Conservation (phyloP, 2,329 filamentous ascomycete species). For the Raffaelea albimanens region DNA sequence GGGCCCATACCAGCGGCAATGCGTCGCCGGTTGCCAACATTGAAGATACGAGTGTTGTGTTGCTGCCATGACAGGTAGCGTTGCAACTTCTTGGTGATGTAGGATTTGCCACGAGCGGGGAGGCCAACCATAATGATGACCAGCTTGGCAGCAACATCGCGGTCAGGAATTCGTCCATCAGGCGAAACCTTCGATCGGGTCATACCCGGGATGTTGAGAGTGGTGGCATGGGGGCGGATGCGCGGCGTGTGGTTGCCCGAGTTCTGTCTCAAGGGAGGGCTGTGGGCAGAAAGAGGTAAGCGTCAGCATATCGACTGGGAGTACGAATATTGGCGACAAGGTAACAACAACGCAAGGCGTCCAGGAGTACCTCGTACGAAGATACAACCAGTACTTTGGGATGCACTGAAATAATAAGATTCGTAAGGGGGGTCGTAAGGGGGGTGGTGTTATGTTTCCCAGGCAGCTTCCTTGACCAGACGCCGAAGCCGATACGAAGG, state of each 20-base stretch:
- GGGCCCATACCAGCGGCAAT: conserved; percentile 54
- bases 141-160: conserved; percentile 91
- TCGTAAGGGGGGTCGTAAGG: no score
- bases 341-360: no score
- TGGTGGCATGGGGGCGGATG: conserved; percentile 76
- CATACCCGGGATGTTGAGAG: conserved; percentile 91
- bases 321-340: no score
- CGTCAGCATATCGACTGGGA: conserved; percentile 9
- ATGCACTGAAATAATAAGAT: no score
- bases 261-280: conserved; percentile 60
- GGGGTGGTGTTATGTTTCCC: no score
- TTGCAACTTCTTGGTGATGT: conserved; percentile 96
- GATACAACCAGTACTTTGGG: no score
- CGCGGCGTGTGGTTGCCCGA: conserved; percentile 71
- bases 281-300: conserved; percentile 21
- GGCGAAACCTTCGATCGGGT: conserved; percentile 93
- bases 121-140: conserved; percentile 98
- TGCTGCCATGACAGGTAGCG: conserved; percentile 96
- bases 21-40: conserved; percentile 85
- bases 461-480: no score
- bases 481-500: neutral
- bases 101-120: conserved; percentile 91
- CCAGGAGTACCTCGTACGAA: no score
- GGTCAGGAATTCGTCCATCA: conserved; percentile 84
- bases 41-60: conserved; percentile 93